These are phyloP conservation scores for Schwanniomyces vanrijiae DNA, from an alignment of 805 yeast species.

Conservation along the genomic window DNA sequence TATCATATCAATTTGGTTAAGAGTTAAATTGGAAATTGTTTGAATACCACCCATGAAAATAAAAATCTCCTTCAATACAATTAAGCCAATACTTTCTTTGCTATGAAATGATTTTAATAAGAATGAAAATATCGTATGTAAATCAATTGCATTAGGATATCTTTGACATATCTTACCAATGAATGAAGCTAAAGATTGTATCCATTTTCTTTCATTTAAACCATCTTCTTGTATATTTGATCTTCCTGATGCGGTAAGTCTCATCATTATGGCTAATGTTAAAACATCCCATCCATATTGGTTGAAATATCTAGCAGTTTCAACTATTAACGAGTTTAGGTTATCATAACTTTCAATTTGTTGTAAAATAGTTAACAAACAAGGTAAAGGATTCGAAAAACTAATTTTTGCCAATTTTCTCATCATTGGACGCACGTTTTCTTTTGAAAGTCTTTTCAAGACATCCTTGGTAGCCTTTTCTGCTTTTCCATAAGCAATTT, in stretches of 20 bases:
- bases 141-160: conserved; percentile 53
- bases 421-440: conserved; percentile 72
- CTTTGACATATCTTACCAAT: conserved; percentile 68
- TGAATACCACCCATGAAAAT: conserved; percentile 79
- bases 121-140: conserved; percentile 60
- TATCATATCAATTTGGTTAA: conserved; percentile 61
- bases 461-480: conserved; percentile 78
- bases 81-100: conserved; percentile 58
- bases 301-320: conserved; percentile 73
- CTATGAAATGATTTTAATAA: conserved; percentile 62
- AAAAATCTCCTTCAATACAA: conserved; percentile 67
- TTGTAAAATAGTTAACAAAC: conserved; percentile 65
- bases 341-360: conserved; percentile 94
- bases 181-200: conserved; percentile 77
- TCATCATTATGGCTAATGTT: conserved; percentile 67
- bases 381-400: conserved; percentile 75
- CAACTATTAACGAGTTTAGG: conserved; percentile 72
- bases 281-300: conserved; percentile 83
- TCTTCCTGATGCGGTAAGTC: conserved; percentile 67
- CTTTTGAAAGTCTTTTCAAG: conserved; percentile 78
- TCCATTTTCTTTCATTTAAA: conserved; percentile 78
- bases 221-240: conserved; percentile 74
- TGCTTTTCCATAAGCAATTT: conserved; percentile 60
- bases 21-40: conserved; percentile 63
- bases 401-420: conserved; percentile 70